Conservation (phyloP, 495 filamentous ascomycete species). For the Aspergillus kassunensis region DNA sequence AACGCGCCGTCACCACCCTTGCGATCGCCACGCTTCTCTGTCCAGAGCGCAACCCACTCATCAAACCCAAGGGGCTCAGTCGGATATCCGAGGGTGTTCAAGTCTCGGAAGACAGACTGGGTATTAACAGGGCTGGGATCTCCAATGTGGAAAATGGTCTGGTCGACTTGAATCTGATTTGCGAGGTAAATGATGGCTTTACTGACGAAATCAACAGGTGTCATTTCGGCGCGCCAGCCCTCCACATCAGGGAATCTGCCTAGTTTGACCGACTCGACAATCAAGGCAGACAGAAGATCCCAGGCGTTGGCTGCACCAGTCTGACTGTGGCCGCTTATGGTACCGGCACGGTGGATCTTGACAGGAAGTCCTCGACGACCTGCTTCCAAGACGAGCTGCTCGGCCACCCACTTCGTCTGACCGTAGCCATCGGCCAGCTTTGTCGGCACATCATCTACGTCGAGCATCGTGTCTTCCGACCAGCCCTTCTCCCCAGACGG, state of each 20-base stretch:
- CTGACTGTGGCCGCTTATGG: constrained; percentile 60
- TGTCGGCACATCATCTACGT: constrained; percentile 54
- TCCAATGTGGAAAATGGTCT: constrained; percentile 60
- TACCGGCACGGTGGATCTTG: constrained; percentile 58
- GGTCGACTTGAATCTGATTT: constrained; percentile 48
- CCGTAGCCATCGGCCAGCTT: constrained; percentile 60
- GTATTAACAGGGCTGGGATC: constrained; percentile 60
- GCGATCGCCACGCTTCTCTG: constrained; percentile 49
- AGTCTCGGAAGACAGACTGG: constrained; percentile 50
- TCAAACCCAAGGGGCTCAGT: constrained; percentile 56
- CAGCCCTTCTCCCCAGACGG: constrained; percentile 52
- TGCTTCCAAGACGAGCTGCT: constrained; percentile 62
- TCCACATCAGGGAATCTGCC: constrained; percentile 59
- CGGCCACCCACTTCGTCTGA: constrained; percentile 66
- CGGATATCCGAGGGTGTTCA: constrained; percentile 58
- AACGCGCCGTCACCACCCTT: constrained; percentile 59
- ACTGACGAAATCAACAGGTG: constrained; percentile 66
- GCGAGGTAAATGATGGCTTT: constrained; percentile 59
- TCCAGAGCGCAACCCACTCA: constrained; percentile 62
- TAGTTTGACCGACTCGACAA: constrained; percentile 63
- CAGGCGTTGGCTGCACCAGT: constrained; percentile 64
- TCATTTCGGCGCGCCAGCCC: constrained; percentile 69
- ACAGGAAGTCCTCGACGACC: constrained; percentile 56
- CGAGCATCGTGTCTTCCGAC: constrained; percentile 54
- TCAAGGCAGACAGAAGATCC: constrained; percentile 61